Conservation (phyloP, 495 filamentous ascomycete species). For the Aspergillus hancockii region DNA sequence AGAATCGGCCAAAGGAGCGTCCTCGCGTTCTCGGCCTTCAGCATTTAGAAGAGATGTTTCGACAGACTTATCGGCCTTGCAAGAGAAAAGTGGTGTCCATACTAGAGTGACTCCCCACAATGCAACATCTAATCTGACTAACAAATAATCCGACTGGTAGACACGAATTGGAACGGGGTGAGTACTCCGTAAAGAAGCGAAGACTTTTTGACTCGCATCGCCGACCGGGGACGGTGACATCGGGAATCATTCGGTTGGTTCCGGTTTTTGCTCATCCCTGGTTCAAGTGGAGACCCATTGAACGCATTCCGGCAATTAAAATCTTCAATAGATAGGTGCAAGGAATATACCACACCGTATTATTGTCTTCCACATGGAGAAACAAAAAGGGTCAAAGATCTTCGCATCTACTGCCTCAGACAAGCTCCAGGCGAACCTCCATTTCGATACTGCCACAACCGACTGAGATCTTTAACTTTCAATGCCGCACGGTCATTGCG, state of each 20-base stretch:
- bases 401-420: background rate
- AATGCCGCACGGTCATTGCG: background rate
- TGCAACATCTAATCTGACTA: background rate
- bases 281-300: background rate
- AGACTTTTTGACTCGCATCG: background rate
- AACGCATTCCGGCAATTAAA: background rate
- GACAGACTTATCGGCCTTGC: background rate
- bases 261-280: background rate
- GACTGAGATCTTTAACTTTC: slow-evolving; percentile 68
- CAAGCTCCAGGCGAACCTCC: slow-evolving; percentile 52
- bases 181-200: background rate
- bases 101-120: background rate
- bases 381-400: background rate
- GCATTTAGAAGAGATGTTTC: background rate
- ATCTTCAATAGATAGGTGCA: background rate
- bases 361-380: background rate
- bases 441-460: slow-evolving; percentile 74
- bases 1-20: background rate
- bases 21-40: background rate
- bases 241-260: background rate
- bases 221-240: background rate
- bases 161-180: background rate
- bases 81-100: background rate
- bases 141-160: background rate
- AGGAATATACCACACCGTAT: background rate